These are phyloP conservation scores for Solanum phureja DNA, from an alignment of 257 asterid genomes.

Conservation along the genomic window DNA sequence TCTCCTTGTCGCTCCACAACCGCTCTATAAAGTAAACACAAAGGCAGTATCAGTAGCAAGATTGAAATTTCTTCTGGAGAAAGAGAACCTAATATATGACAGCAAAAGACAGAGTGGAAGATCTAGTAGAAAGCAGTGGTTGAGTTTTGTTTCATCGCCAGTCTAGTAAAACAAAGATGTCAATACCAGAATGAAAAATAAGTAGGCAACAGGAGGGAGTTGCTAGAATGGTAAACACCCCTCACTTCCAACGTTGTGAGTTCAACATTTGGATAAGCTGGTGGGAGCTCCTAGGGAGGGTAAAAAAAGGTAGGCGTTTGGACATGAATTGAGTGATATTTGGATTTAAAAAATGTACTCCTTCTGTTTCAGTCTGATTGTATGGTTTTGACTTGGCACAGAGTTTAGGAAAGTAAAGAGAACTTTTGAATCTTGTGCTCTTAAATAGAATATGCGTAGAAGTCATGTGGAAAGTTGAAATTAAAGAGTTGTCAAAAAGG, in stretches of 20 bases:
- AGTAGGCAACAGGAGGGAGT: background rate
- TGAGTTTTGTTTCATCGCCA: background rate
- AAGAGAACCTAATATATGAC: background rate
- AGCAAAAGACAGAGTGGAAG: background rate
- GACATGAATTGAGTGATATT: background rate
- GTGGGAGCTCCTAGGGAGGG: background rate
- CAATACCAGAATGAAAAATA: background rate
- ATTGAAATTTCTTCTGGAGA: background rate
- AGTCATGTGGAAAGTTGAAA: background rate
- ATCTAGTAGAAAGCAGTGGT: background rate
- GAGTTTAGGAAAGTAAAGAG: background rate
- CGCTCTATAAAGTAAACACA: slow-evolving; percentile 41
- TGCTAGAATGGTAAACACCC: background rate
- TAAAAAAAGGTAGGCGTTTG: background rate
- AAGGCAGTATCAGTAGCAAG: background rate
- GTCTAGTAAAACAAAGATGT: background rate
- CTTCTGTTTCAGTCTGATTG: background rate
- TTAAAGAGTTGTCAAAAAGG: background rate
- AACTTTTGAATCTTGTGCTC: background rate
- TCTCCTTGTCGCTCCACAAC: slow-evolving; percentile 51
- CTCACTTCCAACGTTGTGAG: background rate
- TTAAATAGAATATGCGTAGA: background rate
- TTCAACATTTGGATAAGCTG: background rate
- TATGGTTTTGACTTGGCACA: background rate
- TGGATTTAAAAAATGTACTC: background rate